Conservation (phyloP, 2,329 filamentous ascomycete species). For the Atkinsonella texensis region DNA sequence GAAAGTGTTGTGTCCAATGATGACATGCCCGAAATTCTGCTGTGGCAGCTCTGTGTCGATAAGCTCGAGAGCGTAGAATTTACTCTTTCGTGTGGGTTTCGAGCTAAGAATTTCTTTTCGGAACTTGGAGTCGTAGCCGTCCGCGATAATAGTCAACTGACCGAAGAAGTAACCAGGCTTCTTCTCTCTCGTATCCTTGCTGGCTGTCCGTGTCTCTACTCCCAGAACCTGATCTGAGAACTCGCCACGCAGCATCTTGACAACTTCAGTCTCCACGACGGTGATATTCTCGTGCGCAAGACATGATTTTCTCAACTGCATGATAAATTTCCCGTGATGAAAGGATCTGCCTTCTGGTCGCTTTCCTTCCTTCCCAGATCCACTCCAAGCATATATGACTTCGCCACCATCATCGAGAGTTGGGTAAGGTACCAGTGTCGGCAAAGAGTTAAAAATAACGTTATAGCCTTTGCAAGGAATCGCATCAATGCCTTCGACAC, state of each 20-base stretch:
- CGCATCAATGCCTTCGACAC: slow-evolving; percentile 80
- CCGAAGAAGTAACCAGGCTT: slow-evolving; percentile 72
- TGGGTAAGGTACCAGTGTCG: slow-evolving; percentile 71
- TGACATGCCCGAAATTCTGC: slow-evolving; percentile 71
- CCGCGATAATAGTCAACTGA: slow-evolving; percentile 74
- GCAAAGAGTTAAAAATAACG: slow-evolving; percentile 66
- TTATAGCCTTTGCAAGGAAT: slow-evolving; percentile 76
- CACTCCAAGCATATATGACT: slow-evolving; percentile 25
- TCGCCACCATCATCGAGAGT: slow-evolving; percentile 37
- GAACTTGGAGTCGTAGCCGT: slow-evolving; percentile 89
- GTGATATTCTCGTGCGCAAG: slow-evolving; percentile 70
- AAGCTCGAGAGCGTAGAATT: slow-evolving; percentile 89
- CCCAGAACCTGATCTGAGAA: slow-evolving; percentile 65
- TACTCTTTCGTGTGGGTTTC: slow-evolving; percentile 61
- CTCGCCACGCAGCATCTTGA: slow-evolving; percentile 59
- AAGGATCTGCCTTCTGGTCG: slow-evolving; percentile 64
- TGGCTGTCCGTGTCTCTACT: slow-evolving; percentile 59
- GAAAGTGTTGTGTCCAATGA: slow-evolving; percentile 56
- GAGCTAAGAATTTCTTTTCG: slow-evolving; percentile 61
- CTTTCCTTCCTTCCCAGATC: slow-evolving; percentile 22
- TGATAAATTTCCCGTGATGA: slow-evolving; percentile 91
- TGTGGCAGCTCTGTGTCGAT: slow-evolving; percentile 73
- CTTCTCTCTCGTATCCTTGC: slow-evolving; percentile 43
- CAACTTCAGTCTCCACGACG: slow-evolving; percentile 80
- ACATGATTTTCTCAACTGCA: slow-evolving; percentile 65